Evolutionary conservation across 129 eudicot species (phyloP).

Genomic region (Escallonia rubra): DNA sequence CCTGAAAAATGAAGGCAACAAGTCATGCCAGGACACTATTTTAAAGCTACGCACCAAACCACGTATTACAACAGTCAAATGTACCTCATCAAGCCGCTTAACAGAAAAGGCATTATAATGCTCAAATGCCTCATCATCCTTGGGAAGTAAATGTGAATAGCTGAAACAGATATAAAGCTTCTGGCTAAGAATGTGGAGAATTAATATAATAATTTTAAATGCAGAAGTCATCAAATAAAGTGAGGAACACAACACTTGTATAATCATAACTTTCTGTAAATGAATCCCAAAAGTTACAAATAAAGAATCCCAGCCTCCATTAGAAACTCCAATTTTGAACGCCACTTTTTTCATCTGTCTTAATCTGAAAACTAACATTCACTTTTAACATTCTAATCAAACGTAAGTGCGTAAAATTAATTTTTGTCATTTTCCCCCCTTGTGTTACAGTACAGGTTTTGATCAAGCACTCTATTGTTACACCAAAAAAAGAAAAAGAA

Average conservation of each 20-base stretch:
- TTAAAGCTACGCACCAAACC: conserved; percentile 2
- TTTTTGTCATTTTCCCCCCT: too few species aligned
- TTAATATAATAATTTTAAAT: not conserved
- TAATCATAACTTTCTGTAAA: too few species aligned
- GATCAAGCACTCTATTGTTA: too few species aligned
- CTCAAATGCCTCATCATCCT: conserved; percentile 91
- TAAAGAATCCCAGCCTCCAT: too few species aligned
- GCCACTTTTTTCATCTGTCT: too few species aligned
- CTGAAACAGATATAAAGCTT: conserved; percentile 33
- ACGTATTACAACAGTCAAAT: not conserved
- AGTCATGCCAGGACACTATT: not conserved
- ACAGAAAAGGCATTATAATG: conserved; percentile 63
- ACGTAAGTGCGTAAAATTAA: too few species aligned
- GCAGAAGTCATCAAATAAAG: not conserved
- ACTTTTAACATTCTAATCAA: too few species aligned
- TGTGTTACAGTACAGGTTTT: too few species aligned
- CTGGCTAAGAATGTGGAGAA: conserved; percentile 6
- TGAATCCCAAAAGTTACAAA: too few species aligned
- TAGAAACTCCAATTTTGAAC: too few species aligned
- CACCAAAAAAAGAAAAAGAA: too few species aligned
- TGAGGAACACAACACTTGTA: not conserved
- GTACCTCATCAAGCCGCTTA: conserved; percentile 95
- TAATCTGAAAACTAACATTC: too few species aligned
- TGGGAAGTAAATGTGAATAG: conserved; percentile 89
- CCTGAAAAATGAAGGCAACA: conserved; percentile 34